Percentiles rank a stretch among this genome's conserved stretches.
Evolutionary conservation across 169 alveolate genomes (phyloP).

Genomic region (Cryptosporidium baileyi): DNA sequence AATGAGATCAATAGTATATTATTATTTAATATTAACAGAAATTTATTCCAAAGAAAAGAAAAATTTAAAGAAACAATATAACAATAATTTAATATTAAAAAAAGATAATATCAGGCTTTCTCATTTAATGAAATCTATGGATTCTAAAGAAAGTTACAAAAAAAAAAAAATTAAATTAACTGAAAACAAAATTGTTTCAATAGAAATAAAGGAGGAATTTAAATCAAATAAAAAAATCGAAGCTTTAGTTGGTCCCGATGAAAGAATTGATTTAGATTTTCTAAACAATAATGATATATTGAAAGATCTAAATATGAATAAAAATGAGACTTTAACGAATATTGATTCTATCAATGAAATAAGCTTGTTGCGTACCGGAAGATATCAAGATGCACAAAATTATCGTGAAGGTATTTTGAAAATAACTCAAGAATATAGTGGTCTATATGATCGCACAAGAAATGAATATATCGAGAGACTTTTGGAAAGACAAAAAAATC

Average conservation of each 20-base stretch:
- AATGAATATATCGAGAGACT: conserved; percentile 61
- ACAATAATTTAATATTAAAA: background rate
- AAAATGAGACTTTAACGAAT: conserved; percentile 21
- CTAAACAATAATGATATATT: background rate
- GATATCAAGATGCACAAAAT: conserved; percentile 61
- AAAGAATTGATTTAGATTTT: background rate
- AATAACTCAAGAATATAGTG: conserved; percentile 66
- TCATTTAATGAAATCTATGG: background rate
- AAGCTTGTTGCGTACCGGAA: conserved; percentile 43
- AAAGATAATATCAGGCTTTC: conserved; percentile 48
- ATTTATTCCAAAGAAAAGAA: conserved; percentile 33
- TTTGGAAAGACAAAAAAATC: conserved; percentile 59
- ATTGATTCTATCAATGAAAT: conserved; percentile 53
- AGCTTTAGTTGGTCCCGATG: background rate
- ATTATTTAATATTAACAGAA: conserved; percentile 1
- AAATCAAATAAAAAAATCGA: background rate
- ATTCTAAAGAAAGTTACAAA: background rate
- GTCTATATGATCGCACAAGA: conserved; percentile 63
- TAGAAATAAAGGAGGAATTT: background rate
- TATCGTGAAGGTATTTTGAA: conserved; percentile 65
- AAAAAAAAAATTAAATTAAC: background rate
- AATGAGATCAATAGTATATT: conserved; percentile 34
- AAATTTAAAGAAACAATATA: background rate
- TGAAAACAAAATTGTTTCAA: background rate
- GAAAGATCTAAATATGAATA: background rate